Evolutionary conservation across 2,329 filamentous ascomycete genomes (phyloP), one percentile per base, ranked within the genome.

Genomic region (Colletotrichum musae): DNA sequence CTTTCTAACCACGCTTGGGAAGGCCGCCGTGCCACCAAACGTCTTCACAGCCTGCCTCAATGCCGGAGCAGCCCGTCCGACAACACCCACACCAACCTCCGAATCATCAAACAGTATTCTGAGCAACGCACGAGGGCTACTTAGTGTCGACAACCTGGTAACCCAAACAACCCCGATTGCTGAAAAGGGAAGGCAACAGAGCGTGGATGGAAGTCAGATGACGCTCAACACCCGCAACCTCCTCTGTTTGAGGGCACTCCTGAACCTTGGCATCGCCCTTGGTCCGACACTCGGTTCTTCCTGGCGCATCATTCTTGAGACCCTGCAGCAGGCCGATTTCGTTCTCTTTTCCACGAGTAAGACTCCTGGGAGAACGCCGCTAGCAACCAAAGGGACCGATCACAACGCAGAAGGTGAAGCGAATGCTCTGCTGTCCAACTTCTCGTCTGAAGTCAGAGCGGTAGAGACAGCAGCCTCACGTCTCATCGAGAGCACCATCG

Each of bases 181-280:
- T 0, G 92, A 94, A 41, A 89, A 87, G 61, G 86, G 86, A 63
- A 84, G 90, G 47, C 88, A 90, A 62, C 80, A 82, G 3, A 91
- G 89, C 0, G 78, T 88, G 6, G 92, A 93, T 79, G 74, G 81
- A 32, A 76, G 79, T 66, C 67, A 80, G 0, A 83, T 85, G 63
- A 88, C 89, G 4, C 84, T 98, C 9, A 97, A 94, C 72, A 95
- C 94, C 3, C 89, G 96, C 7, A 98, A 99, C 76, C 83, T 99
- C 4, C 84, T 98, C 1, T 99, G 96, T 75, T 84, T 99, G 51
- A 87, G 97, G 75, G 96, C 96, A 36, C 85, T 99, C 16, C 83
- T 99, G n/a, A 99, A 99, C 74, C 83, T 99, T 4, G 96, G 96
- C 2, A 99, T 98, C 75, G 96, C 96, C 2, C 83, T 99, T 1